Base-by-base conservation (phyloP, 176 grass and related monocot genomes). In the Phragmites australis region DNA sequence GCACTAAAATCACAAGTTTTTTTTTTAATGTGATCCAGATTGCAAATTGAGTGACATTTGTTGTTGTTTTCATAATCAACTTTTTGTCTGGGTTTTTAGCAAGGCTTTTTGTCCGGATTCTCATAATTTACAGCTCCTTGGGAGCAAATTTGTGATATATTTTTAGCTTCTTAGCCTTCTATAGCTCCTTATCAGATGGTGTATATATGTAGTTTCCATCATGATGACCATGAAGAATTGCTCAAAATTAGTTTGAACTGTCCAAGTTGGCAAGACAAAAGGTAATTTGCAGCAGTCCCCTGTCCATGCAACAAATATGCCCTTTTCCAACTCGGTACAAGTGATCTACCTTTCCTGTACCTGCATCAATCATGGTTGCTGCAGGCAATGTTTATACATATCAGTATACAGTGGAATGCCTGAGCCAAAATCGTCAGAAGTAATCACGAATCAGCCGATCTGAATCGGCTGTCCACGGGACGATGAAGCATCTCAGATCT, bases 371-470 rank as follows among this genome's bases (percentile, higher is more conserved):
- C 65, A 78, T 78, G 31, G 23, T 67, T 72, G 72, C 87, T 59
- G 61, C 78, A 82, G 83, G 83, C 65, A 74, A 88, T 51, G 57
- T 58, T 57, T 44, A 49, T 48, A 85, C 39, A 65, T 58, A 68
- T 19, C 75, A 67, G 42, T 55, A 85, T 68, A 54, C 76, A 78
- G 54, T 70, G 13, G 18, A 88, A 80, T 59, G 46, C 74, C 68
- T 10, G 45, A 51, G 82, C 57, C 25, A 84, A 92, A 83, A 85
- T 30, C 18, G 26, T 72, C 68, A 70, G 70, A 86, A 93, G 39
- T 65, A 90, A 89, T 79, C 72, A 78, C 85, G 58, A 86, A 82
- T 76, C 46, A 77, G 49, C 48, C 14, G 11, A 65, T 72, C 48
- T 8, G 29, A 44, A 77, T 67, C 42, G 82, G 67, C 63, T 84